Percentiles rank a stretch among this genome's conserved stretches.
These are phyloP conservation scores for Neoboletus subvelutipes DNA, from an alignment of 768 basidiomycete species.

Conservation along the genomic window DNA sequence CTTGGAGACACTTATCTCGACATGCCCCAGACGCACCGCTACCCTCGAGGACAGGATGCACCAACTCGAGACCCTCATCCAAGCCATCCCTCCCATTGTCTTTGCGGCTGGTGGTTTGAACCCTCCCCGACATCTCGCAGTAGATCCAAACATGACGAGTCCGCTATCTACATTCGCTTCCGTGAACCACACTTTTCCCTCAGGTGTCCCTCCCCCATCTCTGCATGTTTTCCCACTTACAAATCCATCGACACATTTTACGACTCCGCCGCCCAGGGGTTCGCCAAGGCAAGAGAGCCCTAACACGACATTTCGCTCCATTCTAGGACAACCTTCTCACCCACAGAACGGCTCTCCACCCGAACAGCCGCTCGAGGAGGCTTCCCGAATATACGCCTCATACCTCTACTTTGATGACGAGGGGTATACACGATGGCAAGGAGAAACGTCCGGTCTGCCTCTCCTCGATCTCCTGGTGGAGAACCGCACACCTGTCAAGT, in stretches of 20 bases:
- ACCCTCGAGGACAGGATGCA: constrained; percentile 89
- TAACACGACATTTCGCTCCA: constrained; percentile 38
- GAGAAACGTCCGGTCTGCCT: constrained; percentile 90
- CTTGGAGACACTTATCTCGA: constrained; percentile 8
- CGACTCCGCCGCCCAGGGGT: constrained; percentile 40
- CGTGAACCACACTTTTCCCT: constrained; percentile 40
- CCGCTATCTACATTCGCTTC: constrained; percentile 41
- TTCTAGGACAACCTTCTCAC: constrained; percentile 38
- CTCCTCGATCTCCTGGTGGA: constrained; percentile 83
- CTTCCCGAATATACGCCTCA: constrained; percentile 66
- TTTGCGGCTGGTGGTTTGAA: constrained; percentile 59
- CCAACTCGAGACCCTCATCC: constrained; percentile 80
- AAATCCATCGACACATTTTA: constrained; percentile 80
- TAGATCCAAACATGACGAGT: constrained; percentile 32
- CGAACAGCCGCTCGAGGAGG: constrained; percentile 56
- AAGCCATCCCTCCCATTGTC: constrained; percentile 79
- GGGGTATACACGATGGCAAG: constrained; percentile 87
- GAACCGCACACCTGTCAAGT: constrained; percentile 48
- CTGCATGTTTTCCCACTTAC: constrained; percentile 75
- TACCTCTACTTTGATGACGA: constrained; percentile 89
- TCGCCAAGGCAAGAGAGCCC: constrained; percentile 50
- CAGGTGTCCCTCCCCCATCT: constrained; percentile 76
- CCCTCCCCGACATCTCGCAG: constrained; percentile 35
- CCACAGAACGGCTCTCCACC: constrained; percentile 18
- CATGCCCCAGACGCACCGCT: constrained; percentile 58